A percentile compares a stretch with the other conserved stretches of the same genome.
Conservation (phyloP, 495 filamentous ascomycete species). For the Penicillium crystallinum region DNA sequence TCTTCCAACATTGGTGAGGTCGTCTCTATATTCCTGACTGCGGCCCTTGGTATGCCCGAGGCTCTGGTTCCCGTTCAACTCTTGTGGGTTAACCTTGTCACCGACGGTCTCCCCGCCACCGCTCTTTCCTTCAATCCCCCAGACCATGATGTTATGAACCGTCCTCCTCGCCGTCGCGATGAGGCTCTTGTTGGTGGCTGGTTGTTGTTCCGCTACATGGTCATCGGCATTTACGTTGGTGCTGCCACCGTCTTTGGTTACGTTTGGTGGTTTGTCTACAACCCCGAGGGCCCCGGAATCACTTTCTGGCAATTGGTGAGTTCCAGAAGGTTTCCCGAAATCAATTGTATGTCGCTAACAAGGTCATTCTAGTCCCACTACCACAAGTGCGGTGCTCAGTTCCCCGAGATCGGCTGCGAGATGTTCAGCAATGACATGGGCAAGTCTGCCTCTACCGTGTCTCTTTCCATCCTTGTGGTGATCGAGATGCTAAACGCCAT, state of each 20-base stretch:
- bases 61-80: slow-evolving; percentile 96
- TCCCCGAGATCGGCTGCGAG: slow-evolving; percentile 86
- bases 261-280: slow-evolving; percentile 99
- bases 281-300: slow-evolving; percentile 87
- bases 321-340: not conserved
- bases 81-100: slow-evolving; percentile 98
- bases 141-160: slow-evolving; percentile 94
- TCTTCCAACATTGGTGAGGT: slow-evolving; percentile 99
- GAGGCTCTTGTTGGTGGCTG: slow-evolving; percentile 89
- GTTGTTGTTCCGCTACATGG: slow-evolving; percentile 97
- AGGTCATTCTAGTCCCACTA: slow-evolving; percentile 63
- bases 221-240: slow-evolving; percentile 93
- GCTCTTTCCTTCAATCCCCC: slow-evolving; percentile 96
- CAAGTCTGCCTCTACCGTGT: slow-evolving; percentile 91
- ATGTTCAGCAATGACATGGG: slow-evolving; percentile 91
- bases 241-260: slow-evolving; percentile 94
- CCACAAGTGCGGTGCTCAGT: slow-evolving; percentile 82
- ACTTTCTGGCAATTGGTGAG: slow-evolving; percentile 80
- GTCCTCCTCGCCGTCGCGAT: slow-evolving; percentile 83
- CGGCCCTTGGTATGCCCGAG: slow-evolving; percentile 95
- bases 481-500: slow-evolving; percentile 99
- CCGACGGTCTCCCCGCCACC: slow-evolving; percentile 94
- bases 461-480: slow-evolving; percentile 85
- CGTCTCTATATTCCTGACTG: slow-evolving; percentile 98
- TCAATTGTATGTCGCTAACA: slow-evolving; percentile 9